A percentile compares a stretch with the other conserved stretches of the same genome.
Conservation (phyloP, 2,329 filamentous ascomycete species). For the Colletotrichum sp. region DNA sequence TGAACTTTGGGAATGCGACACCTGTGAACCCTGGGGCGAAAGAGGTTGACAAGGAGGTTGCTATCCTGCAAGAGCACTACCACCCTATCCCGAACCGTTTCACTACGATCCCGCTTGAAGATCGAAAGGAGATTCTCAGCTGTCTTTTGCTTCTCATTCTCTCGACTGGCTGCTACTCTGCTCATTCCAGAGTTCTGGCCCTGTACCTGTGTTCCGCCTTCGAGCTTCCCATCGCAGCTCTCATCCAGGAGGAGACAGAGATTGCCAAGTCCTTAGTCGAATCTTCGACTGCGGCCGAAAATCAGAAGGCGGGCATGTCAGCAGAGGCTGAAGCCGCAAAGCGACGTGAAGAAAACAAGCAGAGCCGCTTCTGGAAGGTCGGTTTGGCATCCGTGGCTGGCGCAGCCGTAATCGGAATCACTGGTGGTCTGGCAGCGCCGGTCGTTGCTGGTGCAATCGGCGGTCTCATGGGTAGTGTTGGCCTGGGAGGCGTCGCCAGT, state of each 20-base stretch:
- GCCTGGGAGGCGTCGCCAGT: slow-evolving; percentile 82
- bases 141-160: slow-evolving; percentile 74
- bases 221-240: slow-evolving; percentile 61
- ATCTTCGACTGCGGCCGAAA: slow-evolving; percentile 54
- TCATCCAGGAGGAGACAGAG: slow-evolving; percentile 74
- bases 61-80: slow-evolving; percentile 55
- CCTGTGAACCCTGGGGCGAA: slow-evolving; percentile 25
- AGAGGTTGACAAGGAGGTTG: slow-evolving; percentile 42
- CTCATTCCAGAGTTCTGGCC: slow-evolving; percentile 72
- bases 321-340: slow-evolving; percentile 79
- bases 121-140: slow-evolving; percentile 69
- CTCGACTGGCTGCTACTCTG: slow-evolving; percentile 75
- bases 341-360: slow-evolving; percentile 72
- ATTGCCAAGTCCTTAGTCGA: slow-evolving; percentile 78
- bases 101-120: slow-evolving; percentile 59
- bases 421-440: slow-evolving; percentile 88
- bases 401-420: slow-evolving; percentile 88
- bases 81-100: slow-evolving; percentile 59
- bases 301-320: slow-evolving; percentile 55
- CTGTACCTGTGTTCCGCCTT: slow-evolving; percentile 73
- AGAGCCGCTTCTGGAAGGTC: slow-evolving; percentile 84
- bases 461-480: slow-evolving; percentile 82
- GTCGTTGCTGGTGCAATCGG: slow-evolving; percentile 86
- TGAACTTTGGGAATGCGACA: slow-evolving; percentile 41
- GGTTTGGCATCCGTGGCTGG: slow-evolving; percentile 88